Evolutionary conservation across 352 stramenopile genomes (phyloP), one percentile per base, ranked within the genome.

Genomic region (Thraustotheca clavata): DNA sequence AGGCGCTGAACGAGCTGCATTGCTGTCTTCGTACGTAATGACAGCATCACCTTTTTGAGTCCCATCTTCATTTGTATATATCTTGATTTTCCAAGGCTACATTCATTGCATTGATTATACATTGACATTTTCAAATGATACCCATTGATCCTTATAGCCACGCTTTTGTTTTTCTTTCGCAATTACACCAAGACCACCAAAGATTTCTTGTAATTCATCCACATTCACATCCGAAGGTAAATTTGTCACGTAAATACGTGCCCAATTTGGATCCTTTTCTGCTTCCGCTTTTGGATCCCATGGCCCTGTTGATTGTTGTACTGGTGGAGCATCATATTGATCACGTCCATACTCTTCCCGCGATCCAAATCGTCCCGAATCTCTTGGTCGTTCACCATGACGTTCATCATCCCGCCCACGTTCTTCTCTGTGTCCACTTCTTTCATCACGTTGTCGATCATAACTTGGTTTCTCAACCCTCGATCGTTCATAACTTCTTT

Each of bases 231-330:
- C 86, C 26, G 73, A 71, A 12, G 86, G 83, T 34, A 95, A 69
- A 49, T 90, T 89, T 16, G 80, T 91, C 54, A 95, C 88, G 73
- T 95, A 95, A 71, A 95, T 92, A 34, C 86, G 74, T 6, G 83
- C 82, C 83, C 83, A 93, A 35, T 79, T 83, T 27, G 80, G 81
- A 63, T 93, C 83, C 34, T 83, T 86, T 60, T 89, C 71, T 18
- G 83, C 83, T 57, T 93, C 83, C 60, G 90, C 89, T 47, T 73
- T 75, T 0, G 77, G 67, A 39, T 93, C 83, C 83, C 83, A 93
- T 5, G 73, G 73, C 18, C 69, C 79, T 27, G 69, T 79, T 5
- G 74, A 65, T 67, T 76, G 68, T 0, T 73, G 47, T 71, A 41
- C 27, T 67, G 29, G 7, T 39, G 18, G 31, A 22, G 20, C 20